phyloP scores from a whole-genome alignment of 805 yeast species.

The Kodamaea leandrae region DNA sequence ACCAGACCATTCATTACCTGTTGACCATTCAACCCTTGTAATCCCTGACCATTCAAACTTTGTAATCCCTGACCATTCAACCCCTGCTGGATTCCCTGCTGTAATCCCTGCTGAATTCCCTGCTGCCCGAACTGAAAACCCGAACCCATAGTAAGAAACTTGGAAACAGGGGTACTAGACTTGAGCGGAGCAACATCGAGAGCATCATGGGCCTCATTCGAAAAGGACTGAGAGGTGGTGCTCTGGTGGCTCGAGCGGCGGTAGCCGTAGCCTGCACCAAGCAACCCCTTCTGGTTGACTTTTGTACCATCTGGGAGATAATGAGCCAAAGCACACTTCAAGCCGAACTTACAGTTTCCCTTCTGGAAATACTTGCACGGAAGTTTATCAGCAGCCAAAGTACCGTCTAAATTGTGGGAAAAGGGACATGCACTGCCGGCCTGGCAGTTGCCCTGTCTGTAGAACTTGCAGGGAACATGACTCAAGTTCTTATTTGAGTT shows the following conservation, averaged over 20 bases:
- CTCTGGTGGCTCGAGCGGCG: slow-evolving; percentile 6
- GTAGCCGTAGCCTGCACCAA: slow-evolving; percentile 5
- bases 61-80: too few species aligned
- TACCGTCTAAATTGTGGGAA: slow-evolving; percentile 67
- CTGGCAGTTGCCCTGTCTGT: slow-evolving; percentile 87
- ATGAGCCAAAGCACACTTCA: slow-evolving; percentile 92
- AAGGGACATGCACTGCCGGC: slow-evolving; percentile 93
- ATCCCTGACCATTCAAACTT: too few species aligned
- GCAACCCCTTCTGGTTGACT: slow-evolving; percentile 48
- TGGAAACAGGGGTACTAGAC: neutral
- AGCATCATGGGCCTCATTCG: neutral
- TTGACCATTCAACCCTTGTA: too few species aligned
- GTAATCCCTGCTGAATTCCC: too few species aligned
- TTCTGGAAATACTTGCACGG: slow-evolving; percentile 93
- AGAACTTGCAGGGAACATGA: slow-evolving; percentile 97
- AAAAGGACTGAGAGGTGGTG: slow-evolving; percentile 1
- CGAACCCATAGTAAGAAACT: too few species aligned
- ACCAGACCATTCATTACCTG: too few species aligned
- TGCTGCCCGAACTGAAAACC: too few species aligned
- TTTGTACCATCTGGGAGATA: slow-evolving; percentile 85
- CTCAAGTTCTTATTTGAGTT: slow-evolving; percentile 53
- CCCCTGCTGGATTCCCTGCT: too few species aligned
- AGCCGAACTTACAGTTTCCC: slow-evolving; percentile 96
- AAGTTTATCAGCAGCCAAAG: slow-evolving; percentile 48
- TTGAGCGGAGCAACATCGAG: neutral